These are phyloP conservation scores for Termitomyces sp. DNA, from an alignment of 768 basidiomycete species.

Conservation along the genomic window DNA sequence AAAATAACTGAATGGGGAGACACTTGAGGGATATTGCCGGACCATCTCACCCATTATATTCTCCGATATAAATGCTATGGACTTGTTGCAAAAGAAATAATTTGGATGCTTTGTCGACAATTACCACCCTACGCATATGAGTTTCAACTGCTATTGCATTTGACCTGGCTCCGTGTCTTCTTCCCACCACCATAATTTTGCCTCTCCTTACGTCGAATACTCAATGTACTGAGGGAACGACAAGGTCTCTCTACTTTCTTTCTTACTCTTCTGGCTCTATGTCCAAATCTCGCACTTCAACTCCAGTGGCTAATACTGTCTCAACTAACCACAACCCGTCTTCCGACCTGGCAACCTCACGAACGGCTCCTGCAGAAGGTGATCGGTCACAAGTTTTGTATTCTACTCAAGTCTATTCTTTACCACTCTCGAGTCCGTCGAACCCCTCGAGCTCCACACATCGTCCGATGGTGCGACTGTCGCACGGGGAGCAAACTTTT, in stretches of 20 bases:
- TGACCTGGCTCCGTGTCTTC: constrained; percentile 14
- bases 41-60: constrained; percentile 1
- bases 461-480: constrained; percentile 38
- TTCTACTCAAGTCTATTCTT: constrained; percentile 21
- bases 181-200: constrained; percentile 14
- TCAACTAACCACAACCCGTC: constrained; percentile 30
- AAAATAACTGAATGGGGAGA: background rate
- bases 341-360: constrained; percentile 34
- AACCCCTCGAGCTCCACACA: constrained; percentile 19
- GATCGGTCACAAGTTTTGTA: constrained; percentile 19
- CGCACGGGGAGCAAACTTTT: constrained; percentile 25
- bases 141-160: constrained; percentile 13
- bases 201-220: constrained; percentile 23
- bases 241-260: constrained; percentile 28
- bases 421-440: constrained; percentile 13
- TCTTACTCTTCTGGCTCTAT: constrained; percentile 32
- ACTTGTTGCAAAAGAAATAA: constrained; percentile 15
- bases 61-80: background rate
- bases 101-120: constrained; percentile 15
- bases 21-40: constrained; percentile 9
- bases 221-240: constrained; percentile 41
- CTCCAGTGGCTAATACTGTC: constrained; percentile 36
- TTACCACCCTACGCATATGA: constrained; percentile 12
- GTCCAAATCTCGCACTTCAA: constrained; percentile 43
- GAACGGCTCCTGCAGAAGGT: constrained; percentile 18